Evolutionary conservation across 106 monocot genomes (phyloP), one percentile per base, ranked within the genome.

Genomic region (Gastrodia elata): DNA sequence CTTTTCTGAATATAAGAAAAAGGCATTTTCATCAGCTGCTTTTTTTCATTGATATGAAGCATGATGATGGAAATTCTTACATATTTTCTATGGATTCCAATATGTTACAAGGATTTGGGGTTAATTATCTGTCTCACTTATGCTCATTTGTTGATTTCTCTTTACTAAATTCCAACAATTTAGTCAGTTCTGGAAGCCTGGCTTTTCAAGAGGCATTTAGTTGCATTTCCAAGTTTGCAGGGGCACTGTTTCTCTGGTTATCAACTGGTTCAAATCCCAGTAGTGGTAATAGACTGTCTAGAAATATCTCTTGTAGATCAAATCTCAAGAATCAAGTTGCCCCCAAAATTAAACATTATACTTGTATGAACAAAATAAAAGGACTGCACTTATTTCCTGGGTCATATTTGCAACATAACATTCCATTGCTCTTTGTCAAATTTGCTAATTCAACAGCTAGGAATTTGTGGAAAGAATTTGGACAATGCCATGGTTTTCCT

Each of bases 181-280:
- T 96, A 61, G 65, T 73, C 77, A 61, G 26, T 42, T 82, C 89
- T 74, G 83, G 87, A 76, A 93, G 56, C 40, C 20, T 80, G 79
- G 83, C 86, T 42, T 39, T 93, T 76, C 87, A 85, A 75, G 86
- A 87, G 71, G 77, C 81, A 26, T 86, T 86, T 64, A 74, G 73
- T 74, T 77, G 49, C 46, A 70, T 93, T 64, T 88, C 90, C 35
- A 97, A 86, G 80, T 80, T 83, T 78, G 78, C 90, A 37, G 88
- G 88, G 73, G 77, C 88, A 25, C 38, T 97, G 16, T 84, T 88
- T 77, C 22, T 90, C 27, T 86, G 88, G 92, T 79, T 87, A 39
- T 87, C 87, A 39, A 76, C 84, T 73, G 57, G 76, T 38, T 79
- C 89, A 78, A 80, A 71, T 73, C 72, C 76, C 55, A 83, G 74